Conservation (phyloP, 495 filamentous ascomycete genomes). For the Penicillium simplicissimum region DNA sequence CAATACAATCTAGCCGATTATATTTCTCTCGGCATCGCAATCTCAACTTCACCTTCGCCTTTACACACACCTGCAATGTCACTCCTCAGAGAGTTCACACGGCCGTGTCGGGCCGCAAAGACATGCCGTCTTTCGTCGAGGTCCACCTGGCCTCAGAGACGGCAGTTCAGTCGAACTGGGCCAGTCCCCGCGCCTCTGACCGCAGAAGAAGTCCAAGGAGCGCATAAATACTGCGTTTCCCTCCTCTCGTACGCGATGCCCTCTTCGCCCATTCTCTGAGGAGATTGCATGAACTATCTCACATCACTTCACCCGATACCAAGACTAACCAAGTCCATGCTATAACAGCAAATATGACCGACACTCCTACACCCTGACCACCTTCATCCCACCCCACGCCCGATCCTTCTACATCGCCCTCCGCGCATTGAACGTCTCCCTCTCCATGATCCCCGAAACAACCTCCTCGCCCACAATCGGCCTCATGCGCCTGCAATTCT, state of each 20-base stretch:
- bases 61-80: slow-evolving; percentile 27
- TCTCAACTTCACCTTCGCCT: slow-evolving; percentile 14
- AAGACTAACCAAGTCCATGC: slow-evolving; percentile 9
- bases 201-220: slow-evolving; percentile 53
- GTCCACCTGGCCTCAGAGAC: slow-evolving; percentile 15
- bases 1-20: slow-evolving; percentile 37
- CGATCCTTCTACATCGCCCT: slow-evolving; percentile 86
- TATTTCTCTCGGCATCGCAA: slow-evolving; percentile 9
- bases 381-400: slow-evolving; percentile 71
- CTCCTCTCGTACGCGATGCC: slow-evolving; percentile 53
- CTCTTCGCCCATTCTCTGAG: neutral
- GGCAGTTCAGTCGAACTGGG: slow-evolving; percentile 29
- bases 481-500: slow-evolving; percentile 88
- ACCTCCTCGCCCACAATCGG: slow-evolving; percentile 81
- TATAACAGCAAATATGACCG: slow-evolving; percentile 72
- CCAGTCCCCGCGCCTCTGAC: slow-evolving; percentile 19
- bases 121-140: slow-evolving; percentile 14
- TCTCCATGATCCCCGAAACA: slow-evolving; percentile 83
- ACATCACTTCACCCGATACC: neutral
- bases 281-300: neutral
- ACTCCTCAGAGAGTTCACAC: slow-evolving; percentile 23
- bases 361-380: slow-evolving; percentile 80
- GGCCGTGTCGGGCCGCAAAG: slow-evolving; percentile 23
- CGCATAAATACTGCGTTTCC: slow-evolving; percentile 55
- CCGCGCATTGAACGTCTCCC: slow-evolving; percentile 88